Evolutionary conservation across 2,329 filamentous ascomycete species (phyloP).

Genomic region (Lojkania enalia): DNA sequence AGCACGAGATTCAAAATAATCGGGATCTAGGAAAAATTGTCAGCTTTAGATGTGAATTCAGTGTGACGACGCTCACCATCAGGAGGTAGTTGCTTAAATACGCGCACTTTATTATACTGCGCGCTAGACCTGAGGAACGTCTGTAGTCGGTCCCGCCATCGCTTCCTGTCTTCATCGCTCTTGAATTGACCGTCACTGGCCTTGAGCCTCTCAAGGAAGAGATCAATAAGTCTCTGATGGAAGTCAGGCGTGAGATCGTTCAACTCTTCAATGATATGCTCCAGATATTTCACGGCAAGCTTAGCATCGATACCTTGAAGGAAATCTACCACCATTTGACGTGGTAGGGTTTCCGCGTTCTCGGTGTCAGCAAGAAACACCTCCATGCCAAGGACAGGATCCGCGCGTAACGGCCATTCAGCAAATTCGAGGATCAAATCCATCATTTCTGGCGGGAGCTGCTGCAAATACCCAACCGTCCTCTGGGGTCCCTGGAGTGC

Average conservation of each 20-base stretch:
- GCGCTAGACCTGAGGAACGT: slow-evolving; percentile 74
- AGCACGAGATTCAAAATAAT: slow-evolving; percentile 87
- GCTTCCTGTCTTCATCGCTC: slow-evolving; percentile 40
- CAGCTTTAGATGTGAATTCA: slow-evolving; percentile 5
- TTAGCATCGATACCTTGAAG: slow-evolving; percentile 68
- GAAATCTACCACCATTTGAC: slow-evolving; percentile 74
- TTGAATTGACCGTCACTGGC: slow-evolving; percentile 30
- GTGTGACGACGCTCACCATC: slow-evolving; percentile 63
- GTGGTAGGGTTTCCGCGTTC: slow-evolving; percentile 87
- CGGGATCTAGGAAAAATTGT: slow-evolving; percentile 62
- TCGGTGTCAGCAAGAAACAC: slow-evolving; percentile 92
- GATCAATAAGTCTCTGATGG: slow-evolving; percentile 79
- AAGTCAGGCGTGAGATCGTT: slow-evolving; percentile 83
- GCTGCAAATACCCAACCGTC: slow-evolving; percentile 89
- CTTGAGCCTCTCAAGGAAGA: slow-evolving; percentile 64
- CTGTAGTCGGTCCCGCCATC: slow-evolving; percentile 68
- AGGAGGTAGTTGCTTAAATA: slow-evolving; percentile 75
- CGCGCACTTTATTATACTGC: slow-evolving; percentile 79
- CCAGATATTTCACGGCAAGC: slow-evolving; percentile 80
- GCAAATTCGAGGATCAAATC: slow-evolving; percentile 91
- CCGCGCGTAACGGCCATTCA: slow-evolving; percentile 77
- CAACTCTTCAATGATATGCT: slow-evolving; percentile 87
- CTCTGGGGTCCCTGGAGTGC: slow-evolving; percentile 77
- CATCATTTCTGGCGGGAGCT: slow-evolving; percentile 81
- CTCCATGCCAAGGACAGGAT: slow-evolving; percentile 81